Evolutionary conservation across 495 filamentous ascomycete species (phyloP), one percentile per base, ranked within the genome.

Genomic region (Aspergillus ellipticus): DNA sequence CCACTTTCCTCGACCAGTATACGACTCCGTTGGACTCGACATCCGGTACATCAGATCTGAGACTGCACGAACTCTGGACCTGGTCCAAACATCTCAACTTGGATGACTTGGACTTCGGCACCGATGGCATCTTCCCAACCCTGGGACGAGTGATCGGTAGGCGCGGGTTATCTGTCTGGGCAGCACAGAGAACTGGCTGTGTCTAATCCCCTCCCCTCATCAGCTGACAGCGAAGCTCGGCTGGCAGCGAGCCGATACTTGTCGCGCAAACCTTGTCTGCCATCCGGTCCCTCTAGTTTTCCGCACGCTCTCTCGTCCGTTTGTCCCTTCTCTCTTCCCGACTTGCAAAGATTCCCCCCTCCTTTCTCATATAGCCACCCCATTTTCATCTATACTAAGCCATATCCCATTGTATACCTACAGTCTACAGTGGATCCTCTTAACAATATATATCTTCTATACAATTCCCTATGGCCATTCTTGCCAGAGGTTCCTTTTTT

Each of bases 61-160:
- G 68, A 24, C 64, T 86, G 84, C 60, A 77, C 79, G 62, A 82
- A 82, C 67, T 92, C 2, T 96, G 90, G 90, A 78, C 76, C 19
- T 83, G 90, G 54, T 74, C 66, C 31, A 78, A 79, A 45, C 94
- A 98, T 70, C 64, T 97, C 21, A 96, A 92, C 60, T 75, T 97
- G 45, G 94, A 98, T 73, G 94, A 97, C 76, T 65, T 98, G 58
- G 92, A 97, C 71, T 89, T 95, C 66, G 90, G 70, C 0, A 82
- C 86, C 35, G 95, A 97, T 53, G 95, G 94, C 7, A 68, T 98
- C 41, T 76, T 84, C 72, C 65, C 77, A 49, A 96, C 95, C 6
- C 60, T 97, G 49, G 68, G 69, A 42, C 74, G 91, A 54, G 89
- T 96, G 9, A 67, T 96, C 42, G 90, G 90, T 22, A 81, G 89